Evolutionary conservation across 805 yeast species (phyloP), one percentile per base, ranked within the genome.

Genomic region (Priceomyces melissophilus): DNA sequence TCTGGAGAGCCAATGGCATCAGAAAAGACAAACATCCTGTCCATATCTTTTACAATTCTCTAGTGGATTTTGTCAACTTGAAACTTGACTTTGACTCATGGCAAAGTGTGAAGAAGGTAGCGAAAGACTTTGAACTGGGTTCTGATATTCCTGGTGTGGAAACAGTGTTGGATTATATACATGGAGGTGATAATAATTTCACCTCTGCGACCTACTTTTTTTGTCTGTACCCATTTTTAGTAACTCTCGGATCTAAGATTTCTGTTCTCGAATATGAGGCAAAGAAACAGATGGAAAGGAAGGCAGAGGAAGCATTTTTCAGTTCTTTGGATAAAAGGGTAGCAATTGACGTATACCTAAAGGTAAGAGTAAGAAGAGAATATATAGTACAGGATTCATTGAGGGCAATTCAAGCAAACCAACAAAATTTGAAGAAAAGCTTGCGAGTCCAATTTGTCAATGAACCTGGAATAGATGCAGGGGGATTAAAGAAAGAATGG

Each of bases 401-500:
- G 33, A 65, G 78, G 6, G 72, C 78, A 26, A 77, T 84, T 28
- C 75, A 80, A 49, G 61, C 69, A 3, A 79, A 79, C 50, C 71
- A 68, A 32, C 58, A 60, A 9, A 87, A 86, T 53, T 68, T 89
- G 43, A 80, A 84, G 51, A 89, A 90, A 54, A 76, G 87, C 1
- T 61, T 91, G 25, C 75, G 79, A 46, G 83, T 93, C 7, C 90
- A 86, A 52, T 91, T 93, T 58, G 65, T 83, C 3, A 82, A 82
- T 44, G 99, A 91, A 55, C 95, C 90, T 0, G 99, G 98, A 0
- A 77, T 91, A 15, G 99, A 91, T 65, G 97, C 89, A 1, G 98
- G 99, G 2, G 99, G 99, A 0, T 71, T 91, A 43, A 79, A 84
- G 52, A 90, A 89, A 55, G 99, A 91, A 55, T 91, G 99, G 99